A percentile compares a stretch with the other conserved stretches of the same genome.
phyloP scores from a whole-genome alignment of 495 filamentous ascomycete species.

The Durotheca rogersii region DNA sequence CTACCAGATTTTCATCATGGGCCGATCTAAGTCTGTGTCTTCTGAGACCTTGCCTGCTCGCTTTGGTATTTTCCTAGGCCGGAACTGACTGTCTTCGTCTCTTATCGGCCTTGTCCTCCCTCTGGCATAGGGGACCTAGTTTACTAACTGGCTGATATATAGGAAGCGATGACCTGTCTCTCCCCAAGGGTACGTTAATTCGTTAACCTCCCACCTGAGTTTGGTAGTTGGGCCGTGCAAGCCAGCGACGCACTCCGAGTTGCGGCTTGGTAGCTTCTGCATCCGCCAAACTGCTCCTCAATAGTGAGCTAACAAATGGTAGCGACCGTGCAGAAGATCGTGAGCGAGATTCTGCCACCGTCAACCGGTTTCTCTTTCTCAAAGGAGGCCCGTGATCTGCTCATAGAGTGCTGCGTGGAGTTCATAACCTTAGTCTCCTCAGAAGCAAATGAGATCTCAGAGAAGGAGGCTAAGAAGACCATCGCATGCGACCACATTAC shows the following conservation, averaged over 20 bases:
- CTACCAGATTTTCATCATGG: slow-evolving; percentile 12
- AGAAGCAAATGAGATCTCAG: slow-evolving; percentile 96
- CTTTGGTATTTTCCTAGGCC: slow-evolving; percentile 2
- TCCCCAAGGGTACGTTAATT: slow-evolving; percentile 76
- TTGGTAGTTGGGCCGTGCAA: not conserved
- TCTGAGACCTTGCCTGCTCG: not conserved
- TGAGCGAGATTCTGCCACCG: slow-evolving; percentile 83
- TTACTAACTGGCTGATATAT: slow-evolving; percentile 28
- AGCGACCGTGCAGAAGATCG: slow-evolving; percentile 98
- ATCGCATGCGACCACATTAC: slow-evolving; percentile 97
- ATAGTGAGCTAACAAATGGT: slow-evolving; percentile 6
- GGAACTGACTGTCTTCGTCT: not conserved
- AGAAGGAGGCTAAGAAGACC: slow-evolving; percentile 98
- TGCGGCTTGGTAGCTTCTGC: not conserved
- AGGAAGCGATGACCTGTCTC: slow-evolving; percentile 90
- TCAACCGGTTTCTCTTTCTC: slow-evolving; percentile 69
- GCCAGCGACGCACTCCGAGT: too few relatives aligned
- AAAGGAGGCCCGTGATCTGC: slow-evolving; percentile 88
- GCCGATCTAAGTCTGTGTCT: not conserved
- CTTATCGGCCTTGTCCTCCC: not conserved
- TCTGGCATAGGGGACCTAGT: not conserved
- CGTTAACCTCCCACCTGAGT: not conserved
- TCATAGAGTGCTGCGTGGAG: slow-evolving; percentile 98
- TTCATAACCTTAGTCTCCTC: slow-evolving; percentile 97
- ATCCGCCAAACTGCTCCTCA: not conserved